These are phyloP conservation scores for Warburgia ugandensis DNA, from an alignment of 164 flowering plant species.

Conservation along the genomic window DNA sequence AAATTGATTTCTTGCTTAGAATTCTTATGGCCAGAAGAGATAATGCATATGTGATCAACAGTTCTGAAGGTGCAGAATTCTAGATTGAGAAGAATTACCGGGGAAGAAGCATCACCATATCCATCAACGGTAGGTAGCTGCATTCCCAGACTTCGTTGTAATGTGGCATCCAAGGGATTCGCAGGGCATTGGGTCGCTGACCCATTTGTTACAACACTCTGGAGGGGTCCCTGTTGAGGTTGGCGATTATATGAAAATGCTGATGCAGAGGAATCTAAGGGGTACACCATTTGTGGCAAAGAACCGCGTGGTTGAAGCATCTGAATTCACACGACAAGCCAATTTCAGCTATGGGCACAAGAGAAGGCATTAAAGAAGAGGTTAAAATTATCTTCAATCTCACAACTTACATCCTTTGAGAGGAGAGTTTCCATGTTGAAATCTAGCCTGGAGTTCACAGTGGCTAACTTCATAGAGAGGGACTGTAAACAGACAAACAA, in stretches of 20 bases:
- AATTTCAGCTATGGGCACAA: constrained; percentile 1
- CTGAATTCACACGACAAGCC: constrained; percentile 21
- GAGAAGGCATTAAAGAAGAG: background rate
- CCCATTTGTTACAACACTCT: constrained; percentile 23
- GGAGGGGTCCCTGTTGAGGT: constrained; percentile 31
- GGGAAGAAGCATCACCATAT: constrained; percentile 35
- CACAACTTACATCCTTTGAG: constrained; percentile 54
- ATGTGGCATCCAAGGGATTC: constrained; percentile 29
- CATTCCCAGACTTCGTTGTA: constrained; percentile 27
- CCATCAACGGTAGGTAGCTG: constrained; percentile 43
- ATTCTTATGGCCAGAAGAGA: no score
- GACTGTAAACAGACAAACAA: constrained; percentile 32
- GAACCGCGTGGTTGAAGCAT: constrained; percentile 46
- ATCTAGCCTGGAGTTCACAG: constrained; percentile 63
- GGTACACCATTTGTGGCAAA: constrained; percentile 28
- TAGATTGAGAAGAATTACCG: no score
- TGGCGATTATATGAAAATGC: constrained; percentile 42
- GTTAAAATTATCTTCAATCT: background rate
- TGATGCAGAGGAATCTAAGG: constrained; percentile 35
- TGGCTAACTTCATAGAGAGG: constrained; percentile 74
- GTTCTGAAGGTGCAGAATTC: no score
- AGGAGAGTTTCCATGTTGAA: constrained; percentile 46
- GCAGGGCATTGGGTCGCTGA: constrained; percentile 27
- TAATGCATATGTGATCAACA: no score
- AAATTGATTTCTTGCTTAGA: background rate